Evolutionary conservation across 768 basidiomycete genomes (phyloP).

Genomic region (Agrocybe chaxingu): DNA sequence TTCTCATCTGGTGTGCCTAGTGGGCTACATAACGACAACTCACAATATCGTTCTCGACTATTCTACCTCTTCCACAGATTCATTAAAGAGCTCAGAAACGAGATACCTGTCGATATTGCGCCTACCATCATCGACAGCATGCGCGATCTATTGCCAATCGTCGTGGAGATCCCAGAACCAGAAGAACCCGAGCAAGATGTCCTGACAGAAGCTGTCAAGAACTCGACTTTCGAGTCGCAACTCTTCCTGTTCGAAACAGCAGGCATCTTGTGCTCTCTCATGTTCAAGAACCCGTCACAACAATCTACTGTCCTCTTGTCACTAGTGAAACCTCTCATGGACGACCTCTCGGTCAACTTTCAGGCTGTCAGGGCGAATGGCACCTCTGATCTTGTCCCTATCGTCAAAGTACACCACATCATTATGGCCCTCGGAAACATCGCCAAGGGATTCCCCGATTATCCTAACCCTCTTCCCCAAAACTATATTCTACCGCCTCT

Average conservation of each 20-base stretch:
- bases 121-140: conserved; percentile 68
- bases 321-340: conserved; percentile 78
- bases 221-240: conserved; percentile 82
- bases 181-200: conserved; percentile 72
- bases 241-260: conserved; percentile 92
- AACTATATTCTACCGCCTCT: conserved; percentile 69
- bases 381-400: conserved; percentile 66
- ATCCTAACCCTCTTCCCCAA: conserved; percentile 64
- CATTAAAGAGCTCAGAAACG: conserved; percentile 76
- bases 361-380: conserved; percentile 53
- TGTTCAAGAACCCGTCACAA: conserved; percentile 62
- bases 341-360: conserved; percentile 59
- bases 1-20: conserved; percentile 34
- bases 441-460: conserved; percentile 95
- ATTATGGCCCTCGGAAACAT: conserved; percentile 94
- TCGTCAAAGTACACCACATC: conserved; percentile 86
- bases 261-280: conserved; percentile 79
- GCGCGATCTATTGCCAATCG: conserved; percentile 75
- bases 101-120: conserved; percentile 72
- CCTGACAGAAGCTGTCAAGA: conserved; percentile 76
- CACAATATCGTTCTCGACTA: conserved; percentile 67
- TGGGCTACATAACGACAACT: conserved; percentile 79
- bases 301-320: conserved; percentile 70
- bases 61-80: conserved; percentile 95
- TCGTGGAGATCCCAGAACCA: conserved; percentile 71